Percentiles rank a stretch among this genome's conserved stretches.
Conservation (phyloP, 2,329 filamentous ascomycete genomes). For the Neurospora sp. region DNA sequence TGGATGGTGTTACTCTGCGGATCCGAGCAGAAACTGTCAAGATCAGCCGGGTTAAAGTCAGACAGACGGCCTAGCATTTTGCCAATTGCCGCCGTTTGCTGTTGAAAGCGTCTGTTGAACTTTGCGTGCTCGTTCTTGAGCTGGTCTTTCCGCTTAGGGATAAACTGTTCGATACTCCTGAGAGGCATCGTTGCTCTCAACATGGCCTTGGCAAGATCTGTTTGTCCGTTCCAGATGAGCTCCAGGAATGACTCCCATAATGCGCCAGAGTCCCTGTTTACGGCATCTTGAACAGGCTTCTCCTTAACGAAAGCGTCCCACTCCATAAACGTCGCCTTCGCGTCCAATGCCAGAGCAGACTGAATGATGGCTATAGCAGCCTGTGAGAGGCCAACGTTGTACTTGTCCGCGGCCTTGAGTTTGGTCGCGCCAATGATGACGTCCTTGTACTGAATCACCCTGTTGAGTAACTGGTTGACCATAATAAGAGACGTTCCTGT, state of each 20-base stretch:
- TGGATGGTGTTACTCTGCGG: conserved; percentile 51
- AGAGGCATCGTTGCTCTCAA: conserved; percentile 61
- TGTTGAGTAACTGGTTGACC: conserved; percentile 54
- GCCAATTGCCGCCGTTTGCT: conserved; percentile 49
- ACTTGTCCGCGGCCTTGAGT: conserved; percentile 33
- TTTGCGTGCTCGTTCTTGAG: conserved; percentile 41
- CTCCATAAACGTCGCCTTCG: conserved; percentile 58
- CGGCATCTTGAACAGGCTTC: conserved; percentile 53
- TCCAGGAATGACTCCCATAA: conserved; percentile 72
- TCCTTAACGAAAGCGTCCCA: conserved; percentile 54
- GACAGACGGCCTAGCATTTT: conserved; percentile 69
- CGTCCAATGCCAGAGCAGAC: conserved; percentile 59
- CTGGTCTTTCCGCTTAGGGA: conserved; percentile 39
- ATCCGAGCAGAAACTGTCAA: conserved; percentile 60
- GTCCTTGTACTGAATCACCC: conserved; percentile 51
- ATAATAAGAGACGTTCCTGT: conserved; percentile 47
- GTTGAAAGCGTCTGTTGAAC: conserved; percentile 55
- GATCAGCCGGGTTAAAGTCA: conserved; percentile 60
- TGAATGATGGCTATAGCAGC: conserved; percentile 55
- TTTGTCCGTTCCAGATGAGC: conserved; percentile 48
- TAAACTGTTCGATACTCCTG: conserved; percentile 66
- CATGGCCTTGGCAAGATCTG: conserved; percentile 62
- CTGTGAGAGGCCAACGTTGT: conserved; percentile 40
- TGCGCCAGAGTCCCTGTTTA: conserved; percentile 59
- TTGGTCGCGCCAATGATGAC: conserved; percentile 48